A percentile compares a stretch with the other conserved stretches of the same genome.
Evolutionary conservation across 345 rosid genomes (phyloP).

Genomic region (Hypericum perforatum): DNA sequence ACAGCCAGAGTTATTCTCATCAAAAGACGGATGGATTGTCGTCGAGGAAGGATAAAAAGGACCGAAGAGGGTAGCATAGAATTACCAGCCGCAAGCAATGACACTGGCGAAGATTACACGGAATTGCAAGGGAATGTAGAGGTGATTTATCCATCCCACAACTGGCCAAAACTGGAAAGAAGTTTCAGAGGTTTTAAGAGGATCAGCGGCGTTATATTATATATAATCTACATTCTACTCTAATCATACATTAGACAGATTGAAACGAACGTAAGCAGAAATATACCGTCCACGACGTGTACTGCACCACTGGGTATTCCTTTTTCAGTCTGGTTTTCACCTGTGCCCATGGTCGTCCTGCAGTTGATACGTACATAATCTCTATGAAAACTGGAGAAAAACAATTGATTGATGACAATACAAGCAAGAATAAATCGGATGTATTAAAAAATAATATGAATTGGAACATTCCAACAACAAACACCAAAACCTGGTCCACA

Average conservation of each 20-base stretch:
- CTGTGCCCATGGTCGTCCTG: constrained; percentile 77
- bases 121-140: constrained; percentile 66
- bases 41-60: neutral
- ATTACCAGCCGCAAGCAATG: constrained; percentile 68
- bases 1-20: neutral
- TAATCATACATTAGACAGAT: neutral
- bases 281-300: constrained; percentile 77
- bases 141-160: constrained; percentile 87
- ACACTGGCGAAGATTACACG: constrained; percentile 76
- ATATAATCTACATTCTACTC: no score
- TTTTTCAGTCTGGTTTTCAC: constrained; percentile 64
- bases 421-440: no score
- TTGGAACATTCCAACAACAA: no score
- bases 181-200: constrained; percentile 9
- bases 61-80: neutral
- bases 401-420: no score
- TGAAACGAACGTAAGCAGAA: constrained; percentile 1
- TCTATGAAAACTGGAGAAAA: no score
- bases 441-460: no score
- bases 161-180: constrained; percentile 72
- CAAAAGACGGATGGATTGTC: neutral
- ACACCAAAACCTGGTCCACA: no score
- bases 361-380: constrained; percentile 16
- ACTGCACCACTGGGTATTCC: constrained; percentile 64
- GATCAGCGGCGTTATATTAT: neutral